Conservation (phyloP, 331 rosid species). For the Phaseolus coccineus region DNA sequence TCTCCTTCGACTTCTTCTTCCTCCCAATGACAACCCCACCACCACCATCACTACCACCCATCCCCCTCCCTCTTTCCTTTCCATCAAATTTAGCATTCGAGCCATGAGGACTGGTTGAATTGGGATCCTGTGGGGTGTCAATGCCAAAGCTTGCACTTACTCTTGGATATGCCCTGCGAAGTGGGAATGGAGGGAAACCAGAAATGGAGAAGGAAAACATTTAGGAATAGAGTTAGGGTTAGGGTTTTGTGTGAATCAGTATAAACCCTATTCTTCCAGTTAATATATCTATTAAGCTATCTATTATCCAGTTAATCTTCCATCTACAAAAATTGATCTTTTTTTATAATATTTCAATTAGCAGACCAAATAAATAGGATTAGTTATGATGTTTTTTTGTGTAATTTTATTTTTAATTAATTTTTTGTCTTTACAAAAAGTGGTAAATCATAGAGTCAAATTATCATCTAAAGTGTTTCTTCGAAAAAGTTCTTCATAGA, state of each 20-base stretch:
- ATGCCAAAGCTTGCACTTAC: conserved; percentile 34
- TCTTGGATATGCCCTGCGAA: conserved; percentile 39
- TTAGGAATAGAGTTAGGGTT: background rate
- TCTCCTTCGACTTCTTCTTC: conserved; percentile 70
- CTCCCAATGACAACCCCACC: conserved; percentile 38
- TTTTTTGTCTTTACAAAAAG: no score
- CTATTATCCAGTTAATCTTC: no score
- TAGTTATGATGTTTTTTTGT: no score
- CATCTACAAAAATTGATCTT: no score
- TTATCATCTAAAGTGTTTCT: no score
- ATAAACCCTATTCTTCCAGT: background rate
- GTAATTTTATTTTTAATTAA: no score
- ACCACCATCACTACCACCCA: conserved; percentile 31
- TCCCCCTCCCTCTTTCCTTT: conserved; percentile 36
- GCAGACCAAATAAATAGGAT: no score
- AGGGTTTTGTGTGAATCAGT: conserved; percentile 7
- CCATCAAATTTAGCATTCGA: conserved; percentile 24
- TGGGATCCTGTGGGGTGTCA: conserved; percentile 35
- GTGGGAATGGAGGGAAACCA: conserved; percentile 45
- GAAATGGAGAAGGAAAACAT: conserved; percentile 39
- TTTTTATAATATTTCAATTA: no score
- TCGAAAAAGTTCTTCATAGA: no score
- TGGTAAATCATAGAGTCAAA: no score
- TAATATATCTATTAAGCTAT: no score
- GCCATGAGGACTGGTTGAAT: conserved; percentile 8